phyloP scores from a whole-genome alignment of 345 rosid species.

The Microcos paniculata region DNA sequence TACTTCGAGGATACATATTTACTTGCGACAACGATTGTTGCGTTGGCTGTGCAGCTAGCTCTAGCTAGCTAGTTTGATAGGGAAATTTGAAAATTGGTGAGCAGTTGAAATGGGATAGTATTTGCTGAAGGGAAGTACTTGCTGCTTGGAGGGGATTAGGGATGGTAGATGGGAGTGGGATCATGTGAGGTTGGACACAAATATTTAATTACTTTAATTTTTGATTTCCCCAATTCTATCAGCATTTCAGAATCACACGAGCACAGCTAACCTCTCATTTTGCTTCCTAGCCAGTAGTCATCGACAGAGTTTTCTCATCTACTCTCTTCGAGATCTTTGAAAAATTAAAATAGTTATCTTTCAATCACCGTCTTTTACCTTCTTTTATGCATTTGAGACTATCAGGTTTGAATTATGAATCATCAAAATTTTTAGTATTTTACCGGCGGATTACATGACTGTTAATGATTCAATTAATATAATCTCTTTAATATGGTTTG shows the following conservation, averaged over 20 bases:
- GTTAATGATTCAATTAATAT: too few relatives aligned
- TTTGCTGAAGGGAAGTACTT: neutral
- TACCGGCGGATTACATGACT: too few relatives aligned
- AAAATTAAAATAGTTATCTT: too few relatives aligned
- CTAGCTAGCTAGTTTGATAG: too few relatives aligned
- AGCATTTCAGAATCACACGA: constrained; percentile 32
- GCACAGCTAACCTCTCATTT: constrained; percentile 33
- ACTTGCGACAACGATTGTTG: too few relatives aligned
- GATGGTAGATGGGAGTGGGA: constrained; percentile 10
- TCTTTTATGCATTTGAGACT: too few relatives aligned
- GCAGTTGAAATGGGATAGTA: neutral
- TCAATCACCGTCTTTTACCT: too few relatives aligned
- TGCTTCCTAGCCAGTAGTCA: neutral
- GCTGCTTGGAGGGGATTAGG: neutral
- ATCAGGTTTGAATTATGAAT: too few relatives aligned
- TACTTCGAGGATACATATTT: too few relatives aligned
- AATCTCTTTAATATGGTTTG: too few relatives aligned
- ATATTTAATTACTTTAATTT: neutral
- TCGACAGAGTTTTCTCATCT: neutral
- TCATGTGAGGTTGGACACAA: constrained; percentile 9
- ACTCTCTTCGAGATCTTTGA: neutral
- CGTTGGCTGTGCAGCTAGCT: too few relatives aligned
- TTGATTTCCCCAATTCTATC: constrained; percentile 9
- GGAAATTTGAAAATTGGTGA: neutral
- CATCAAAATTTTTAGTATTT: too few relatives aligned